A percentile compares a stretch with the other conserved stretches of the same genome.
These are phyloP conservation scores for Ganoderma lingzhi DNA, from an alignment of 1,284 basidiomycete genomes.

Conservation along the genomic window DNA sequence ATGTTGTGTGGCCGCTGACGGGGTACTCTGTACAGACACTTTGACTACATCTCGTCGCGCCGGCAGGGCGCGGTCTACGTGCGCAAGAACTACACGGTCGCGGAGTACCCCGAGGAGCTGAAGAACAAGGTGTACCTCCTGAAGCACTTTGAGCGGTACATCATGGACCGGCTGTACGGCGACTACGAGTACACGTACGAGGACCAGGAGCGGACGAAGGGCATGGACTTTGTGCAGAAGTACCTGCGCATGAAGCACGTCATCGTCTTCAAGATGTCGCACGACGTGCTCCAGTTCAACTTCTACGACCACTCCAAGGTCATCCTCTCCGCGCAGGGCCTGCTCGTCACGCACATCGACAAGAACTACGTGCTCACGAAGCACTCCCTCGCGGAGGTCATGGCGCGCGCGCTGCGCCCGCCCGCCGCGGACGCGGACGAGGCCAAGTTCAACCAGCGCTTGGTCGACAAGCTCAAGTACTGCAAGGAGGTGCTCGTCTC, in stretches of 20 bases:
- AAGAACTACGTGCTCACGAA: slow-evolving; percentile 84
- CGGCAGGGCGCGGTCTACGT: slow-evolving; percentile 70
- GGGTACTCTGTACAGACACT: slow-evolving; percentile 60
- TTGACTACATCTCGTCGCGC: slow-evolving; percentile 83
- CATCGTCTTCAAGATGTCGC: slow-evolving; percentile 95
- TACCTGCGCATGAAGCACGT: slow-evolving; percentile 97
- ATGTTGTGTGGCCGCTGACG: slow-evolving; percentile 16
- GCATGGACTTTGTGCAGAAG: slow-evolving; percentile 95
- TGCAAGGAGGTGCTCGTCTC: slow-evolving; percentile 80
- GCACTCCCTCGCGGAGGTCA: slow-evolving; percentile 79
- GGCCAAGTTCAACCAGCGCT: slow-evolving; percentile 65
- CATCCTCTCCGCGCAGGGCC: slow-evolving; percentile 83
- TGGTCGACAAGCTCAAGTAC: slow-evolving; percentile 83
- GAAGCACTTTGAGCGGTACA: slow-evolving; percentile 93
- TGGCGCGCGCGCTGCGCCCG: slow-evolving; percentile 61
- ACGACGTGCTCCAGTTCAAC: slow-evolving; percentile 96
- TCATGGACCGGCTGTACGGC: slow-evolving; percentile 86
- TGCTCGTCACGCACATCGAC: slow-evolving; percentile 89
- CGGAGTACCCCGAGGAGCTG: slow-evolving; percentile 77
- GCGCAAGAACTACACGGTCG: slow-evolving; percentile 71
- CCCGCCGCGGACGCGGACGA: slow-evolving; percentile 55
- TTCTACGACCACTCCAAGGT: slow-evolving; percentile 98
- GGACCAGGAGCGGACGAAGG: slow-evolving; percentile 72
- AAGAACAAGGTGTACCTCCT: slow-evolving; percentile 90
- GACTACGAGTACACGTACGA: slow-evolving; percentile 85